Percentiles rank a stretch among this genome's conserved stretches.
These are phyloP conservation scores for Phytophthora boehmeriae DNA, from an alignment of 352 stramenopile genomes.

Conservation along the genomic window DNA sequence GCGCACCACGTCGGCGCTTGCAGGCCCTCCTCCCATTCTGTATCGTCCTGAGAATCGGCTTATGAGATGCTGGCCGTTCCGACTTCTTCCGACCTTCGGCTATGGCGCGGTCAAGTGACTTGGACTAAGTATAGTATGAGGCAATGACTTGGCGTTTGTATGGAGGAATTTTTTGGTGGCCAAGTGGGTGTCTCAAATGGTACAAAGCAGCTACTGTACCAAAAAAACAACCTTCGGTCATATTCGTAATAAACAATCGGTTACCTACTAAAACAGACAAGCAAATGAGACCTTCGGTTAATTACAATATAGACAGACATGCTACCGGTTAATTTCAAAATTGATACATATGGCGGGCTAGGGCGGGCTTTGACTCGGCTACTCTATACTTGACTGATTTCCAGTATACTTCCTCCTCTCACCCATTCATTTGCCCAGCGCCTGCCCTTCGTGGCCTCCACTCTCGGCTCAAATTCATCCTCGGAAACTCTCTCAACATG, in stretches of 20 bases:
- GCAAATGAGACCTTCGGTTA: too few species aligned
- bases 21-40: conserved; percentile 78
- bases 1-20: conserved; percentile 75
- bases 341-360: too few species aligned
- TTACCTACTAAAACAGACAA: too few species aligned
- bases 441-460: conserved; percentile 12
- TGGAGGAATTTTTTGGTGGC: too few species aligned
- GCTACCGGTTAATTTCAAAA: too few species aligned
- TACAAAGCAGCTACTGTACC: too few species aligned
- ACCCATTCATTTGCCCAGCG: conserved; percentile 81
- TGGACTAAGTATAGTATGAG: too few species aligned
- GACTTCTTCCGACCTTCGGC: conserved; percentile 30
- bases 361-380: conserved; percentile 24
- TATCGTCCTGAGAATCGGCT: conserved; percentile 27
- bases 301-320: too few species aligned
- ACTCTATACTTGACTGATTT: conserved; percentile 67
- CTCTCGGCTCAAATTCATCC: conserved; percentile 66
- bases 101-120: background rate
- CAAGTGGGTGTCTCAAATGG: too few species aligned
- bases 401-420: conserved; percentile 70
- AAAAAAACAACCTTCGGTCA: too few species aligned
- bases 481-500: conserved; percentile 92
- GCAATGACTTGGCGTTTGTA: too few species aligned
- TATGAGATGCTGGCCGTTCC: conserved; percentile 7
- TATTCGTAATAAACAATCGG: too few species aligned